Percentiles rank a stretch among this genome's conserved stretches.
Conservation (phyloP, 352 stramenopile genomes). For the Phytopythium delawarense region DNA sequence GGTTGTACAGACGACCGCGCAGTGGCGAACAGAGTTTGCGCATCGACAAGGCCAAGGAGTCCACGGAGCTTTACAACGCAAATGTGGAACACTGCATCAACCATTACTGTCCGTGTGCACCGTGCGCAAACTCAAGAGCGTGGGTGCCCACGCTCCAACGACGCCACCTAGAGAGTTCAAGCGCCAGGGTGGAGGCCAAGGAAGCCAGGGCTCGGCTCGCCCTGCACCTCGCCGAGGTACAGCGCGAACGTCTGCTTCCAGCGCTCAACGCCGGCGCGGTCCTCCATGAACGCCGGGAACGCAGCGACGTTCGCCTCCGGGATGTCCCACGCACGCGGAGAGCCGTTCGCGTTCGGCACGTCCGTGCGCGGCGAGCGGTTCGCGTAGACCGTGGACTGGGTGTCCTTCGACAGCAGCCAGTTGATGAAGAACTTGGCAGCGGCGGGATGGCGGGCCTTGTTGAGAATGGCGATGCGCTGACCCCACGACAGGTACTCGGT, state of each 20-base stretch:
- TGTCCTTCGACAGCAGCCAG: slow-evolving; percentile 18
- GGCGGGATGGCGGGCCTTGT: slow-evolving; percentile 14
- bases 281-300: slow-evolving; percentile 37
- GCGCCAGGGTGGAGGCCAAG: slow-evolving; percentile 35
- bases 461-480: slow-evolving; percentile 20
- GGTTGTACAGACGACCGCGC: too few relatives aligned
- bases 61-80: too few relatives aligned
- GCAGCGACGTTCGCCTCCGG: background rate
- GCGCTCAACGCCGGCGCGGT: slow-evolving; percentile 36
- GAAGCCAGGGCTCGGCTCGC: slow-evolving; percentile 28
- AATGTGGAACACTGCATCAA: too few relatives aligned
- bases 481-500: slow-evolving; percentile 26
- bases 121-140: too few relatives aligned
- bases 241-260: slow-evolving; percentile 38
- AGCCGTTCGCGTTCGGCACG: background rate
- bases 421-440: slow-evolving; percentile 17
- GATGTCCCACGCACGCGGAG: background rate
- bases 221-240: slow-evolving; percentile 54
- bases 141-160: background rate
- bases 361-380: slow-evolving; percentile 6
- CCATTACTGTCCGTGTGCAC: too few relatives aligned
- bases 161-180: slow-evolving; percentile 9
- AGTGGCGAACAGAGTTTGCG: too few relatives aligned
- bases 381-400: slow-evolving; percentile 1
- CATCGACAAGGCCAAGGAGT: too few relatives aligned